Evolutionary conservation across 768 basidiomycete species (phyloP), one percentile per base, ranked within the genome.

Genomic region (Lentinus tigrinus): DNA sequence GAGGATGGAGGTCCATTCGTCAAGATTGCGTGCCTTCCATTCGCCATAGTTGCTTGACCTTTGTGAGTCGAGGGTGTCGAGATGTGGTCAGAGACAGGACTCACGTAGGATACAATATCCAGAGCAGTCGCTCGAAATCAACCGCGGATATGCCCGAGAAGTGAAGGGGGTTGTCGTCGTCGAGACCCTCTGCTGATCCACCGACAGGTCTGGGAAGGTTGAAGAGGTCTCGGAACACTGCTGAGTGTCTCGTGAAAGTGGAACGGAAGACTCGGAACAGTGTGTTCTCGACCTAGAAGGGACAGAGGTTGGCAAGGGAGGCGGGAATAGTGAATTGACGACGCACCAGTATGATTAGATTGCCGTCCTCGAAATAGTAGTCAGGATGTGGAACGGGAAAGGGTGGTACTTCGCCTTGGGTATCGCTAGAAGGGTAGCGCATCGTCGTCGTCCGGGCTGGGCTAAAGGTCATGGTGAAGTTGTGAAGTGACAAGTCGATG

Each of bases 41-140:
- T 81, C 65, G 0, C 81, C 81, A 63, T 84, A 87, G 31, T 68
- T 73, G 0, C 87, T 89, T 63, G 17, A 6, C 10, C 26, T 23
- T 14, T 46, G 71, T 64, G 36, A 34, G 7, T 2, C 47, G 21
- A 43, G 52, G 24, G 28, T 16, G 16, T 14, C 13, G 24, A 14
- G 19, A 42, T 19, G 2, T 14, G 16, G 9, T 0, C 40, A 4
- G n/a, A n/a, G n/a, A n/a, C 14, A n/a, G 14, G 0, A 65, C 73
- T 44, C 47, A 87, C 86, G 77, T 74, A 52, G 85, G 85, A 51
- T 88, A 88, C 48, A 87, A 84, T 0, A 87, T 77, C 81, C 81
- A 86, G 0, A 85, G 68, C 46, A 87, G 81, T 0, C 78, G 77
- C 16, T 78, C 74, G 52, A 87, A 84, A 21, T 85, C 83, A 4